Evolutionary conservation across 495 filamentous ascomycete species (phyloP).

Genomic region (Chaetomidium leptoderma): DNA sequence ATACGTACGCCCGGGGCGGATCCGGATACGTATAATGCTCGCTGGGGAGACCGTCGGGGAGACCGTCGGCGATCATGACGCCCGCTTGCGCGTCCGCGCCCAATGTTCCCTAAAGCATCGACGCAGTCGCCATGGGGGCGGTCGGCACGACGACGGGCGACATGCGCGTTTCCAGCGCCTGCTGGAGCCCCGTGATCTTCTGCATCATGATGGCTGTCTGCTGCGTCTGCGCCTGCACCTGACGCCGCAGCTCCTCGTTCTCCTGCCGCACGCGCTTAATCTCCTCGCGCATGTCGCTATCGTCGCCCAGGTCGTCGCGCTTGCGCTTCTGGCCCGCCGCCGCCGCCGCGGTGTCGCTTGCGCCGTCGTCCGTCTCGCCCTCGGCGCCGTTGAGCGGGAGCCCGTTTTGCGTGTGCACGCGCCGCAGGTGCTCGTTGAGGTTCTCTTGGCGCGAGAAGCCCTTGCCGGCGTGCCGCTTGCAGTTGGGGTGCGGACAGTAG

Average conservation of each 20-base stretch:
- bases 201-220: slow-evolving; percentile 31
- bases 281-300: slow-evolving; percentile 37
- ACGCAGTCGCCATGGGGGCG: slow-evolving; percentile 13
- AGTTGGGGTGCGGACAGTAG: slow-evolving; percentile 72
- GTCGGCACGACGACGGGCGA: slow-evolving; percentile 8
- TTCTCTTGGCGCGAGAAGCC: slow-evolving; percentile 87
- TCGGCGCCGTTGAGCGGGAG: slow-evolving; percentile 15
- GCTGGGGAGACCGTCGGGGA: neutral
- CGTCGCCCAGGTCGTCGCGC: slow-evolving; percentile 26
- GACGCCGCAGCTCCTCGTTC: slow-evolving; percentile 36
- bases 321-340: slow-evolving; percentile 35
- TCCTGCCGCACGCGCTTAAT: slow-evolving; percentile 36
- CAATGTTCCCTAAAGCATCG: slow-evolving; percentile 25
- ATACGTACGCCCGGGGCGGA: neutral
- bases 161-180: slow-evolving; percentile 16
- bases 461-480: slow-evolving; percentile 70
- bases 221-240: slow-evolving; percentile 30
- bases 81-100: neutral
- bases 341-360: slow-evolving; percentile 25
- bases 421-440: slow-evolving; percentile 77
- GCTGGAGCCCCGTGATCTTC: slow-evolving; percentile 26
- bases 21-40: neutral
- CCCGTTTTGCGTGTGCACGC: slow-evolving; percentile 58
- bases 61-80: neutral
- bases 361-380: slow-evolving; percentile 33